phyloP scores from a whole-genome alignment of 345 rosid genomes.

The Anacardium occidentale region DNA sequence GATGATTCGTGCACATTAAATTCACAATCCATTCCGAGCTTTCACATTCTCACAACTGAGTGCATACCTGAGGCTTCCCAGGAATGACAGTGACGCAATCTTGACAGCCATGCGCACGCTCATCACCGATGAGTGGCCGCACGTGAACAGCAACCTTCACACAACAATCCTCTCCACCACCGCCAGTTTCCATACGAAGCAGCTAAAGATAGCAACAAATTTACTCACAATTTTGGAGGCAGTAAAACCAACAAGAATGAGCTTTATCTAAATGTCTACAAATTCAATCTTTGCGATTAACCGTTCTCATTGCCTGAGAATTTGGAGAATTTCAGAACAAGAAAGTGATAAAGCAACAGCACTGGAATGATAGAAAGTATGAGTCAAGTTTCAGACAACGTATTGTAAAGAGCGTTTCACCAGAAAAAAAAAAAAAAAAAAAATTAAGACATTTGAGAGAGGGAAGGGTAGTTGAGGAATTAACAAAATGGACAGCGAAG shows the following conservation, averaged over 20 bases:
- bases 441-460: slow-evolving; percentile 14
- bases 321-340: slow-evolving; percentile 30
- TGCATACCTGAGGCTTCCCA: slow-evolving; percentile 93
- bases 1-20: not conserved
- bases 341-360: slow-evolving; percentile 37
- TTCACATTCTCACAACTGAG: slow-evolving; percentile 20
- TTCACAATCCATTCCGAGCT: not conserved
- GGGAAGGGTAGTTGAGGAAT: slow-evolving; percentile 48
- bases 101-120: slow-evolving; percentile 84
- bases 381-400: slow-evolving; percentile 34
- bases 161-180: slow-evolving; percentile 72
- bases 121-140: slow-evolving; percentile 96
- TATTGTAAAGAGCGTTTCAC: slow-evolving; percentile 11
- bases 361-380: not conserved
- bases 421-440: not conserved
- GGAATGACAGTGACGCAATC: slow-evolving; percentile 86
- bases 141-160: slow-evolving; percentile 96
- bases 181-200: slow-evolving; percentile 48
- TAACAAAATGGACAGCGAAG: slow-evolving; percentile 18
- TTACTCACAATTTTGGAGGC: not conserved
- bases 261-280: not conserved
- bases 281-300: slow-evolving; percentile 22
- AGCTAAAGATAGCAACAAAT: slow-evolving; percentile 10
- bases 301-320: slow-evolving; percentile 35
- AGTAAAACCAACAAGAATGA: slow-evolving; percentile 5